A percentile compares a stretch with the other conserved stretches of the same genome.
Conservation (phyloP, 345 rosid species). For the Arabidopsis suecica region DNA sequence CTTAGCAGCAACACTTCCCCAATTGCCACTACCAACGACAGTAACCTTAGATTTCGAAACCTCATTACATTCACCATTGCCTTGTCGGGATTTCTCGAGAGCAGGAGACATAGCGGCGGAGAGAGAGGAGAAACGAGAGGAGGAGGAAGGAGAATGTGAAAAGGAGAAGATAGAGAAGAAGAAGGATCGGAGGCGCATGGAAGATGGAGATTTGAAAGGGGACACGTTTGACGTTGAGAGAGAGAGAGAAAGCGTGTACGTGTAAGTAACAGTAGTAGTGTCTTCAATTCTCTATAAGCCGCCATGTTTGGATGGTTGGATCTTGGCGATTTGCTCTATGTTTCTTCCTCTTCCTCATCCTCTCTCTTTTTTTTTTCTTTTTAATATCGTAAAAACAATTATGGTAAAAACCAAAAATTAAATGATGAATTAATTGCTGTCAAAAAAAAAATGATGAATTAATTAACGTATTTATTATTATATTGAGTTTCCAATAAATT, state of each 20-base stretch:
- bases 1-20: conserved; percentile 98
- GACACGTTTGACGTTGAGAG: conserved; percentile 23
- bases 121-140: conserved; percentile 34
- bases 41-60: conserved; percentile 66
- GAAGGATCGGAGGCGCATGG: conserved; percentile 40
- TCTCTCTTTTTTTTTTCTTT: no score
- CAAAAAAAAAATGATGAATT: no score
- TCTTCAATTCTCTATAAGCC: conserved; percentile 15
- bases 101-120: conserved; percentile 50
- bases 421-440: no score
- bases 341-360: not conserved
- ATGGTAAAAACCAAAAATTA: no score
- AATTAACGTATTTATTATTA: no score
- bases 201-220: conserved; percentile 32
- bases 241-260: conserved; percentile 3
- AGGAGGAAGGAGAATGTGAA: conserved; percentile 30
- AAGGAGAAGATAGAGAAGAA: conserved; percentile 35
- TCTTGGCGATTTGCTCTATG: conserved; percentile 42
- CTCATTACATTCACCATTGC: not conserved
- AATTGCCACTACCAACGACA: conserved; percentile 93
- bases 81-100: conserved; percentile 34
- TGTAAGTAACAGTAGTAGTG: conserved; percentile 12
- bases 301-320: conserved; percentile 40
- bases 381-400: no score
- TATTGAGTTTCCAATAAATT: no score